Percentiles rank a stretch among this genome's conserved stretches.
phyloP scores from a whole-genome alignment of 2,329 filamentous ascomycete genomes.

The Fusarium veterinarium region DNA sequence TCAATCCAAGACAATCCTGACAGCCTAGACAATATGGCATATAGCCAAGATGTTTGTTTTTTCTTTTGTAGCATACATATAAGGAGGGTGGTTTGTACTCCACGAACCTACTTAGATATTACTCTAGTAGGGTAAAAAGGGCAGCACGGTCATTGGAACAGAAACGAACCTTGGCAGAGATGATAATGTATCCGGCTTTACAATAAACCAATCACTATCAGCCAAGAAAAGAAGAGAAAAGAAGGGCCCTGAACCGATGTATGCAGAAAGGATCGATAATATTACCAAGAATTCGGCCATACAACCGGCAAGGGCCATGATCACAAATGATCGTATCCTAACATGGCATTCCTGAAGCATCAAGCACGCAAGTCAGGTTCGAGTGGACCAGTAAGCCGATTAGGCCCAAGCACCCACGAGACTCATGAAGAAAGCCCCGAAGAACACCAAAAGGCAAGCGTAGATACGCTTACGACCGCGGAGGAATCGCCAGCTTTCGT shows the following conservation, averaged over 20 bases:
- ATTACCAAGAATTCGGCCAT: not conserved
- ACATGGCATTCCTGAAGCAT: not conserved
- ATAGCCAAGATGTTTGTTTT: not conserved
- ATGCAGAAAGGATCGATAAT: not conserved
- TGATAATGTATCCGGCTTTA: not conserved
- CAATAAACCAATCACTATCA: not conserved
- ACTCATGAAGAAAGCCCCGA: conserved; percentile 71
- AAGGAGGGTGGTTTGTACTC: conserved; percentile 2
- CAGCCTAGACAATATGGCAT: not conserved
- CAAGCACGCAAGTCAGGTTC: not conserved
- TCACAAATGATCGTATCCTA: not conserved
- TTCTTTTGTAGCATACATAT: not conserved
- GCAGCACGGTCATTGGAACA: not conserved
- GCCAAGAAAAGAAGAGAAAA: not conserved
- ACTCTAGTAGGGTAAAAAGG: not conserved
- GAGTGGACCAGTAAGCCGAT: conserved; percentile 20
- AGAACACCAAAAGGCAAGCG: conserved; percentile 68
- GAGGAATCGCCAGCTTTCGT: conserved; percentile 69
- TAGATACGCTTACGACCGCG: conserved; percentile 63
- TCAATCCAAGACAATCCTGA: not conserved
- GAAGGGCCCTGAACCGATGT: not conserved
- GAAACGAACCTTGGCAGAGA: not conserved
- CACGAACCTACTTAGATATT: not conserved
- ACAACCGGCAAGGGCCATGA: not conserved
- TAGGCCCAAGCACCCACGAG: conserved; percentile 73